A percentile compares a stretch with the other conserved stretches of the same genome.
Evolutionary conservation across 192 early-diverging fungal genomes (phyloP).

Genomic region (Podila minutissima): DNA sequence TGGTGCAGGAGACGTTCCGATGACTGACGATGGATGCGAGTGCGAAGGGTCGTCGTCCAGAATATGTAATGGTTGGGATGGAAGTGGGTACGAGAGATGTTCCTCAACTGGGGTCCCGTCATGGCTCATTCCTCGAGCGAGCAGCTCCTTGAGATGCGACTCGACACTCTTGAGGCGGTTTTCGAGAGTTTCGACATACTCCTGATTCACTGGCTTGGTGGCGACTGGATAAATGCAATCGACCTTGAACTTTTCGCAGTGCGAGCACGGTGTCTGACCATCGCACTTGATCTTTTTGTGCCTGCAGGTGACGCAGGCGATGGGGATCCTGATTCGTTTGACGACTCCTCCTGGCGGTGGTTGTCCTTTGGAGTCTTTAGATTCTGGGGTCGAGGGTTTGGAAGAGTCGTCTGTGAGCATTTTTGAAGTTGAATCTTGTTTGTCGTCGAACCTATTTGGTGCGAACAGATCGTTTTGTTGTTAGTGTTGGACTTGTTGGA

Average conservation of each 20-base stretch:
- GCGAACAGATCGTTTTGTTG: too few relatives aligned
- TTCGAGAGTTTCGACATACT: conserved; percentile 43
- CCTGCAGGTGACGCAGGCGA: conserved; percentile 53
- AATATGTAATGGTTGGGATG: background rate
- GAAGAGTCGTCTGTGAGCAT: background rate
- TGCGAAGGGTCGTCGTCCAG: background rate
- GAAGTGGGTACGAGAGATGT: background rate
- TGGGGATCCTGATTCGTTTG: conserved; percentile 47
- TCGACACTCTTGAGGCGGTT: conserved; percentile 41
- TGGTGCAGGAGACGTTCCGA: background rate
- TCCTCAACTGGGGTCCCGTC: background rate
- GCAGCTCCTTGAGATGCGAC: conserved; percentile 18
- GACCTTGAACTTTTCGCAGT: conserved; percentile 39
- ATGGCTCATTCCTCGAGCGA: conserved; percentile 1
- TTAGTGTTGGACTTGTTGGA: too few relatives aligned
- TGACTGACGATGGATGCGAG: background rate
- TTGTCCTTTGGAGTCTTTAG: conserved; percentile 2
- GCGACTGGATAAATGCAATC: conserved; percentile 38
- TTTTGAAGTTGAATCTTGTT: background rate
- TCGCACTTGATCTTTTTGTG: conserved; percentile 56
- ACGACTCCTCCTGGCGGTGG: background rate
- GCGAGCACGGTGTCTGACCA: conserved; percentile 50
- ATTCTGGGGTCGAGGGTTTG: background rate
- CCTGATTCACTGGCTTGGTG: conserved; percentile 40
- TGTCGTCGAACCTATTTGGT: background rate